Evolutionary conservation across 768 basidiomycete species (phyloP).

Genomic region (Tulasnella calospora): DNA sequence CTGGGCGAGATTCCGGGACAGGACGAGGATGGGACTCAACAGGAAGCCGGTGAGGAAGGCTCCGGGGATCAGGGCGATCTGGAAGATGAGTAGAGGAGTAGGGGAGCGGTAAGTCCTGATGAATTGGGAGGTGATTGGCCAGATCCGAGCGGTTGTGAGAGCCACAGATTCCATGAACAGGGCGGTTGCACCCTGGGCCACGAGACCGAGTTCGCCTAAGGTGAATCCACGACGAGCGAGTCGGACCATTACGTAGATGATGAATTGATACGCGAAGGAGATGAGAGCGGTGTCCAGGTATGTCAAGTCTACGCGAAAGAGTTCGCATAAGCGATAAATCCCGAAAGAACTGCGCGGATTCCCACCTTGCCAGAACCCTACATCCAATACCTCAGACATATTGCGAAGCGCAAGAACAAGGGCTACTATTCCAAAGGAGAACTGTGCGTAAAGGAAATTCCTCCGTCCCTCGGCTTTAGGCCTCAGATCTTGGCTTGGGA

Average conservation of each 20-base stretch:
- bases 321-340: constrained; percentile 13
- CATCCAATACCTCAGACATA: neutral
- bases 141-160: constrained; percentile 73
- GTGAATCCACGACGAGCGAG: constrained; percentile 94
- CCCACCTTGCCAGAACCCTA: neutral
- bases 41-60: constrained; percentile 89
- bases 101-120: constrained; percentile 91
- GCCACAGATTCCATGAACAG: constrained; percentile 82
- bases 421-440: constrained; percentile 32
- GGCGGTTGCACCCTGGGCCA: constrained; percentile 82
- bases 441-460: constrained; percentile 59
- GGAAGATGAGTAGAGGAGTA: constrained; percentile 86
- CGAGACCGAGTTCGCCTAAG: constrained; percentile 85
- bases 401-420: neutral
- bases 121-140: constrained; percentile 71
- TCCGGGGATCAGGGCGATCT: constrained; percentile 87
- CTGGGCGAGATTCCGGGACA: constrained; percentile 88
- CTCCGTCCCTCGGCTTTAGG: constrained; percentile 49
- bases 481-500: constrained; percentile 32
- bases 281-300: constrained; percentile 67
- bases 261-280: constrained; percentile 83
- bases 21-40: constrained; percentile 85
- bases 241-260: constrained; percentile 81
- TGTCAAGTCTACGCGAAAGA: constrained; percentile 56
- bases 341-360: neutral